Base-by-base conservation (phyloP, 495 filamentous ascomycete genomes). In the Talaromyces adpressus region DNA sequence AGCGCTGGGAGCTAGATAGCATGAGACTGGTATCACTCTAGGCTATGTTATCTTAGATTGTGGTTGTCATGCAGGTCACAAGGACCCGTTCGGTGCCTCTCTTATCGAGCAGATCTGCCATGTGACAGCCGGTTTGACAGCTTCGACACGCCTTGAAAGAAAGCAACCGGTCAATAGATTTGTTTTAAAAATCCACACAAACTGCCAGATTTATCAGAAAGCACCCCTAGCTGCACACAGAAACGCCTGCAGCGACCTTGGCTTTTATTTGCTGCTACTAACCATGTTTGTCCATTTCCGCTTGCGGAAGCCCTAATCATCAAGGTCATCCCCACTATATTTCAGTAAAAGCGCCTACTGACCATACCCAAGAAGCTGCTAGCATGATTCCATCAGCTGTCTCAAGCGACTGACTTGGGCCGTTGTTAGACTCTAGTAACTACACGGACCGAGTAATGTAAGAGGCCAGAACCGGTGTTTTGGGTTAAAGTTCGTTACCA, bases 331-430 rank as follows among this genome's bases (percentile, higher is more conserved):
- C 20, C 18, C 51, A 29, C 51, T 23, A 25, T 20, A 29, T 11
- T 29, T 14, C 22, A 23, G 18, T 14, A 45, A 14, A 22, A 29
- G 25, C 18, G 14, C 58, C 41, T 34, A 27, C 22, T 60, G 18
- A 49, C 58, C 49, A n/a, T 1, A 47, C 1, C 25, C 11, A 30
- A 62, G 23, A 9, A 18, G 47, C 3, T 39, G 20, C 36, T 29
- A 6, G 36, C 41, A 22, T 41, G 59, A n/a, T 25, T 45, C 20
- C 1, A 32, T 62, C 60, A 62, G 60, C 41, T 62, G 60, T 62
- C 29, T 14, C 18, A 25, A 49, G 60, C 60, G 51, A 52, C 23
- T 62, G 60, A 62, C 60, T 49, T 4, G 16, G 8, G 25, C 41
- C 27, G n/a, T 23, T 20, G 25, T 41, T 45, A 58, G 56, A 58